These are phyloP conservation scores for Fomes fomentarius DNA, from an alignment of 1,284 basidiomycete species.

Conservation along the genomic window DNA sequence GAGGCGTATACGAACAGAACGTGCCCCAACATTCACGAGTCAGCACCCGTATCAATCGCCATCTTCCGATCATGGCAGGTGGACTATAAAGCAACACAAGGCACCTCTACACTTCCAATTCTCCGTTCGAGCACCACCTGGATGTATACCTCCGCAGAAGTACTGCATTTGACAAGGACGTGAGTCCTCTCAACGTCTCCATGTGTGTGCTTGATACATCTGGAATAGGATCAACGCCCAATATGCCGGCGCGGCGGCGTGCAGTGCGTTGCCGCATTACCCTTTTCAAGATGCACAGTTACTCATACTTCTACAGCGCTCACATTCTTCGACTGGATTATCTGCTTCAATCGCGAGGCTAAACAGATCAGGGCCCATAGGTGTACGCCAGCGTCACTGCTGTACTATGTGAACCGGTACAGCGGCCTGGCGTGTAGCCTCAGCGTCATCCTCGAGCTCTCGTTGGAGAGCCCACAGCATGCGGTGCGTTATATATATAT, in stretches of 20 bases:
- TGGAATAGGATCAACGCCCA: neutral
- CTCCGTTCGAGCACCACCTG: no score
- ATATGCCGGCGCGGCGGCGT: neutral
- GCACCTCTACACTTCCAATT: no score
- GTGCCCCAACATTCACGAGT: no score
- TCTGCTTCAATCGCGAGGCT: slow-evolving; percentile 1
- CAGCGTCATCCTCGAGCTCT: neutral
- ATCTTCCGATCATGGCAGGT: neutral
- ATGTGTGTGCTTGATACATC: neutral
- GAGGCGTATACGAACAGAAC: no score
- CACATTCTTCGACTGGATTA: neutral
- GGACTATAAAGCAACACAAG: no score
- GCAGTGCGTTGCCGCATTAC: neutral
- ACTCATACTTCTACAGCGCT: neutral
- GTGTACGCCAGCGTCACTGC: neutral
- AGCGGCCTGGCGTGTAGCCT: neutral
- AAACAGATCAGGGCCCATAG: neutral
- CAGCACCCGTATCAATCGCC: no score
- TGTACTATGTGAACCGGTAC: slow-evolving; percentile 6
- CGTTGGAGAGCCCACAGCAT: no score
- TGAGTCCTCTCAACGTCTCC: neutral
- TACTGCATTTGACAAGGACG: neutral
- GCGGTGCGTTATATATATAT: no score
- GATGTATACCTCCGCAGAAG: neutral
- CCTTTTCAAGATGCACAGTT: neutral